These are phyloP conservation scores for Phytophthora cajani DNA, from an alignment of 352 stramenopile genomes.

Conservation along the genomic window DNA sequence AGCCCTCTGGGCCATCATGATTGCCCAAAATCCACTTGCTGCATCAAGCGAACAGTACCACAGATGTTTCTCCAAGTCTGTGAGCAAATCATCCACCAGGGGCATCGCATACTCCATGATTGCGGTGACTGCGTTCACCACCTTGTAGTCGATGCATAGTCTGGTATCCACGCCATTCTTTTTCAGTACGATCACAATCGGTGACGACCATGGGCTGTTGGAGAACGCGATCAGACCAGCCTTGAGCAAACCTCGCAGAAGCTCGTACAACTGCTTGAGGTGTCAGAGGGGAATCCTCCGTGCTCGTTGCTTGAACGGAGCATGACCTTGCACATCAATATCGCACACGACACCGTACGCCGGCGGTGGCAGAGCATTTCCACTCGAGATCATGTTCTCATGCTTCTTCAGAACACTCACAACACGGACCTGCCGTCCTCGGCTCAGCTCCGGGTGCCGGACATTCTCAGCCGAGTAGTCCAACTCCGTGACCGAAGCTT, in stretches of 20 bases:
- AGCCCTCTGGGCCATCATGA: not conserved
- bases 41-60: not conserved
- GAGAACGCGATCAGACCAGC: not conserved
- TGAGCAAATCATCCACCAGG: not conserved
- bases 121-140: not conserved
- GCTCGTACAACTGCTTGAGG: not conserved
- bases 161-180: not conserved
- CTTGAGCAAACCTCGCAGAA: not conserved
- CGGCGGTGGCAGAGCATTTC: not conserved
- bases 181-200: not conserved
- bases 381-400: not conserved
- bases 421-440: not conserved
- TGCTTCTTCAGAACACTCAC: not conserved
- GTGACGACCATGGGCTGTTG: not conserved
- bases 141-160: conserved; percentile 2
- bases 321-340: not conserved
- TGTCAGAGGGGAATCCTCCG: not conserved
- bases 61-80: not conserved
- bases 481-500: too few relatives aligned
- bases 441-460: not conserved
- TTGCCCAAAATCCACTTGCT: not conserved
- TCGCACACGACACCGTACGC: not conserved
- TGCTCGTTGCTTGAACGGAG: not conserved
- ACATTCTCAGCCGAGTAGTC: not conserved
- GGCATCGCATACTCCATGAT: conserved; percentile 2